Base-by-base conservation (phyloP, 2,329 filamentous ascomycete genomes). In the Xylariaceae sp. region DNA sequence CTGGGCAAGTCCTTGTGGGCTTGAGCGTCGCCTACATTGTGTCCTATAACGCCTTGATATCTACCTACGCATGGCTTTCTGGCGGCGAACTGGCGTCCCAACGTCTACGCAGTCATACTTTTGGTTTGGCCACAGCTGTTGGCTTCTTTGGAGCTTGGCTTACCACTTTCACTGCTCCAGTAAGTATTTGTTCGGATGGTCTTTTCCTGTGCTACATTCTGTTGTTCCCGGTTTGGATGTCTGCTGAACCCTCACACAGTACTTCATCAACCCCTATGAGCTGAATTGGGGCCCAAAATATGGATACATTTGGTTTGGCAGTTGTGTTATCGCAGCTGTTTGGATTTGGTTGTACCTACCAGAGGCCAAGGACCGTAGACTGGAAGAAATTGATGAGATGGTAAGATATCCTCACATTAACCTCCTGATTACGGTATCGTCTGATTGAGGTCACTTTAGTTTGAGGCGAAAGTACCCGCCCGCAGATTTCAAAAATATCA, bases 231-330 rank as follows among this genome's bases (percentile, higher is more conserved):
- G 22, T 7, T 7, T 5, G 22, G 7, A 27, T 27, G 22, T 27
- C 22, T 27, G 4, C 4, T 7, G 4, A 27, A 27, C 22, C 22
- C 4, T 27, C 22, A 27, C 22, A 27, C 78, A 78, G 0, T 81
- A 82, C 57, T 82, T 82, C 56, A 82, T 83, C 63, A 82, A 82
- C 54, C 75, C 76, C 0, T 61, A 66, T 12, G 63, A 73, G 1
- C 62, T 83, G 36, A 74, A 76, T 56, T 83, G 78, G 78, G 79
- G 78, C 0, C 78, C 79, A 0, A 75, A 75, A 51, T 81, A 82
- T 45, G 74, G 78, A 2, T 82, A 77, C 55, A 79, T 82, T 46
- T 82, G 78, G 78, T 71, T 65, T 5, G 68, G 66, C 2, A 65
- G 66, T 3, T 70, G 68, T 46, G 45, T 56, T 11, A 52, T 67